Evolutionary conservation across 164 flowering plant genomes (phyloP), one percentile per base, ranked within the genome.

Genomic region (Echeveria elegans): DNA sequence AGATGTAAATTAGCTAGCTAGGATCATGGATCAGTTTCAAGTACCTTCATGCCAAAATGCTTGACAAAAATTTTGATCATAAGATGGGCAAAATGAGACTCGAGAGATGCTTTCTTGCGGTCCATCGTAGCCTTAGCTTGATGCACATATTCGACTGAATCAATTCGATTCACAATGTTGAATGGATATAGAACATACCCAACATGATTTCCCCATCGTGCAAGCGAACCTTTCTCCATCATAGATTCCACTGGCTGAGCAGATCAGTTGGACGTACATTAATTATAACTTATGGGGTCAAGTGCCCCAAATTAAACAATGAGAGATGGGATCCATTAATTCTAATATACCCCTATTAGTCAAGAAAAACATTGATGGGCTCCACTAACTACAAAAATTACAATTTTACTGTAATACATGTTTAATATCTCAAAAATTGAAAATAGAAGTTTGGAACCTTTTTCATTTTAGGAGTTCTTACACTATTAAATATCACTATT

Each of bases 201-300:
- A 10, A 70, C 29, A 0, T 64, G n/a, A 40, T 70, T 70, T 0
- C 72, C 72, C 68, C 67, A 70, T 24, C 30, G 21, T 0, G 66
- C 66, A 18, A 37, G 41, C 6, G 66, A 37, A 38, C 29, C 48
- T 59, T 72, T 70, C 15, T 52, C 66, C 76, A 73, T 73, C 76
- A 73, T 73, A 32, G 71, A 66, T 32, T 41, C 48, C 16, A 64
- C 14, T 7, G 24, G 31, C 37, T 50, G 36, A 6, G 5, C 6
- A 2, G 23, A 28, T 28, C 23, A 10, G n/a, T n/a, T 16, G 19
- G 19, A 43, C 10, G 48, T 43, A n/a, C n/a, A n/a, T n/a, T n/a
- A n/a, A n/a, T n/a, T n/a, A n/a, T n/a, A n/a, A n/a, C n/a, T n/a
- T n/a, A n/a, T n/a, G n/a, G n/a, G n/a, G n/a, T n/a, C n/a, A n/a